Evolutionary conservation across 495 filamentous ascomycete genomes (phyloP).

Genomic region (Podospora pseudocomata): DNA sequence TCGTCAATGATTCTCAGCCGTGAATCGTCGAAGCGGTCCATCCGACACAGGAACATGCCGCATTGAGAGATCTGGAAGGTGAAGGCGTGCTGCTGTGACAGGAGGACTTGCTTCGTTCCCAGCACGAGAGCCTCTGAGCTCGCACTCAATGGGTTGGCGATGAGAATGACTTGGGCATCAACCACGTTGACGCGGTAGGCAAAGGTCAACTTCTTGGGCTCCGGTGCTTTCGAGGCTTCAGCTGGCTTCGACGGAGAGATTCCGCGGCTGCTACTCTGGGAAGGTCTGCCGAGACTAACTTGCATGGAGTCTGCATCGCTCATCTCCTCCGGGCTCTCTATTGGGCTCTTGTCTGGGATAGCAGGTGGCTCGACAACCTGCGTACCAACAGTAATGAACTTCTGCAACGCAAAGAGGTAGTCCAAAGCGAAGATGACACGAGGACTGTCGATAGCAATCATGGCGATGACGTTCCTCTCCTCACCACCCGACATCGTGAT

Average conservation of each 20-base stretch:
- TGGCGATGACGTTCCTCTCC: constrained; percentile 78
- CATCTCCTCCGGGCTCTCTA: constrained; percentile 56
- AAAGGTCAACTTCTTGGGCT: constrained; percentile 60
- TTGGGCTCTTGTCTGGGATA: constrained; percentile 51
- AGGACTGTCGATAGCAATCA: constrained; percentile 94
- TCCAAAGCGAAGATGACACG: constrained; percentile 92
- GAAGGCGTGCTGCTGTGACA: constrained; percentile 90
- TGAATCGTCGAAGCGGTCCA: constrained; percentile 90
- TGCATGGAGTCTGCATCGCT: constrained; percentile 54
- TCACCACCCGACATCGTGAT: constrained; percentile 85
- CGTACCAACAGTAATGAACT: constrained; percentile 67
- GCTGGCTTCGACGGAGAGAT: constrained; percentile 7
- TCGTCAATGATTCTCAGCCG: constrained; percentile 90
- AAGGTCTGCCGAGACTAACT: constrained; percentile 30
- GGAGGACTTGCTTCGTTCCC: constrained; percentile 85
- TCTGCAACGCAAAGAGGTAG: constrained; percentile 85
- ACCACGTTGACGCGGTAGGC: constrained; percentile 93
- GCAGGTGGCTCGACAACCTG: constrained; percentile 54
- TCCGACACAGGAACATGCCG: constrained; percentile 97
- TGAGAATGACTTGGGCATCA: constrained; percentile 91
- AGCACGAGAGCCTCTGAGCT: constrained; percentile 95
- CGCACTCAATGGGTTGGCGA: constrained; percentile 84
- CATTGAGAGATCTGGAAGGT: constrained; percentile 89
- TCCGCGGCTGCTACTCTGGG: constrained; percentile 24
- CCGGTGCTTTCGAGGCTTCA: constrained; percentile 19